phyloP scores from a whole-genome alignment of 257 asterid genomes.

The Datura wrightii region DNA sequence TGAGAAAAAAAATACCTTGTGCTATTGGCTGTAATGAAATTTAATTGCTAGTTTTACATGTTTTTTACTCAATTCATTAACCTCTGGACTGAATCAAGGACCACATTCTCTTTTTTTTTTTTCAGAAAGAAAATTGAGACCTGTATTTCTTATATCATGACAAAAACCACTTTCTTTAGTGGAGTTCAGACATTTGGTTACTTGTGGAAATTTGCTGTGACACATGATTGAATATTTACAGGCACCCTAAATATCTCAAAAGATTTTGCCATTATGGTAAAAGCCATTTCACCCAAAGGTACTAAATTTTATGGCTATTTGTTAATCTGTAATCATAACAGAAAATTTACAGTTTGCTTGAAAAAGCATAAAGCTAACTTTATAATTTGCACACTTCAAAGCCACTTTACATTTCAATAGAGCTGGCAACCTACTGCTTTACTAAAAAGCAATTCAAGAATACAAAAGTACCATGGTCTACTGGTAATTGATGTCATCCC shows the following conservation, averaged over 20 bases:
- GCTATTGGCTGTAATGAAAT: background rate
- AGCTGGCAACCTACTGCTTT: background rate
- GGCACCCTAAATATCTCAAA: background rate
- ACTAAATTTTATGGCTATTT: background rate
- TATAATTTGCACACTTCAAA: slow-evolving; percentile 13
- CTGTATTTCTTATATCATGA: slow-evolving; percentile 11
- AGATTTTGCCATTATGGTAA: background rate
- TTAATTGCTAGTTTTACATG: background rate
- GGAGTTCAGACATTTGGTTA: slow-evolving; percentile 22
- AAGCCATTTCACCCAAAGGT: background rate
- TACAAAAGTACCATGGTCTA: slow-evolving; percentile 16
- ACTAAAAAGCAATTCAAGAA: background rate
- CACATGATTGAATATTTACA: background rate
- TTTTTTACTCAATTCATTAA: background rate
- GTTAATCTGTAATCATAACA: background rate
- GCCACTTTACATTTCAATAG: slow-evolving; percentile 26
- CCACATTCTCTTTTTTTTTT: background rate
- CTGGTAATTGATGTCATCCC: background rate
- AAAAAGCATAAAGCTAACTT: background rate
- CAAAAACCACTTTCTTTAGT: background rate
- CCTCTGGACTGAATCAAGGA: background rate
- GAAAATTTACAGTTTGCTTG: background rate
- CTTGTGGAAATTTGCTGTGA: background rate
- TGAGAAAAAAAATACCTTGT: background rate
- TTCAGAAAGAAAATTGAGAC: background rate